A percentile compares a stretch with the other conserved stretches of the same genome.
These are phyloP conservation scores for Pugionium cornutum DNA, from an alignment of 345 rosid genomes.

Conservation along the genomic window DNA sequence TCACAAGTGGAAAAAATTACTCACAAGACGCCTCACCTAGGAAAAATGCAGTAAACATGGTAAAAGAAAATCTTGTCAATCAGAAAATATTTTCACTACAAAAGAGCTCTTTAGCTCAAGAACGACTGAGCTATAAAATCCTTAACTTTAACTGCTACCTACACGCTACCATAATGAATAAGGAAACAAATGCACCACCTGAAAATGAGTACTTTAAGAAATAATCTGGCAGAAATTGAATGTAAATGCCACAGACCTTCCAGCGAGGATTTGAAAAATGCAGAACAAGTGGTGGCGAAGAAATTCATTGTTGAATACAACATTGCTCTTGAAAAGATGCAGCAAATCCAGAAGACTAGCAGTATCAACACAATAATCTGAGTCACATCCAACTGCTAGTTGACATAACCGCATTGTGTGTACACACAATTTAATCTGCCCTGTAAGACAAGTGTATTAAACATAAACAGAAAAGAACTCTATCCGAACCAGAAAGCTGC, in stretches of 20 bases:
- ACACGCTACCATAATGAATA: slow-evolving; percentile 19
- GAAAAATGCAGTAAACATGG: slow-evolving; percentile 6
- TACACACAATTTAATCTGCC: slow-evolving; percentile 76
- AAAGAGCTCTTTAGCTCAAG: slow-evolving; percentile 9
- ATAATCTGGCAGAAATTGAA: slow-evolving; percentile 22
- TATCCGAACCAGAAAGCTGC: slow-evolving; percentile 16
- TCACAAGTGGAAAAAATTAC: slow-evolving; percentile 1
- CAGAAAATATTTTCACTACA: not conserved
- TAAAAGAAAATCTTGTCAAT: not conserved
- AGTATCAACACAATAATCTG: slow-evolving; percentile 49
- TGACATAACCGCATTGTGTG: slow-evolving; percentile 87
- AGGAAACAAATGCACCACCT: slow-evolving; percentile 23
- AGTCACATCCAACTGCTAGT: slow-evolving; percentile 51
- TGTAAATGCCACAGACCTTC: slow-evolving; percentile 55
- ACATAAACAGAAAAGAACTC: not conserved
- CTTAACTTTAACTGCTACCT: slow-evolving; percentile 5
- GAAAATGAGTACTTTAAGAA: slow-evolving; percentile 8
- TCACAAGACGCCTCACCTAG: slow-evolving; percentile 9
- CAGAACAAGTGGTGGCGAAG: slow-evolving; percentile 86
- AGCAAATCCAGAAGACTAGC: slow-evolving; percentile 64
- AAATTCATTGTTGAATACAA: slow-evolving; percentile 66
- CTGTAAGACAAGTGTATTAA: slow-evolving; percentile 51
- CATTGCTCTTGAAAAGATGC: slow-evolving; percentile 66
- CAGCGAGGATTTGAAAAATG: slow-evolving; percentile 79
- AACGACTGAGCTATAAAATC: slow-evolving; percentile 19